Conservation (phyloP, 208 protist genomes). For the Porcisia deanei region DNA sequence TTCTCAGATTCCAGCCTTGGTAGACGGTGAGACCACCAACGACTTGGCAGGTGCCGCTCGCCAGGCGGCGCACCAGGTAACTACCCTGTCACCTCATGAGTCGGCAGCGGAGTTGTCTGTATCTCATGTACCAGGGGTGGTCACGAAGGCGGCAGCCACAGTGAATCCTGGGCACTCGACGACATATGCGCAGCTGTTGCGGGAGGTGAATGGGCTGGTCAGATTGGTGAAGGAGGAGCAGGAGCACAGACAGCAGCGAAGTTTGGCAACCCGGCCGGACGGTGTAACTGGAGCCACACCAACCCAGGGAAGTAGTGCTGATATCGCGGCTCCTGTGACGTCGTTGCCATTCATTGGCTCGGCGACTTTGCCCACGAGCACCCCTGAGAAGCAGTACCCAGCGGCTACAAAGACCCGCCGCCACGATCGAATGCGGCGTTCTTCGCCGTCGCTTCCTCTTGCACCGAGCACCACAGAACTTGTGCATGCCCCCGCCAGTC, state of each 20-base stretch:
- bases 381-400: conserved; percentile 15
- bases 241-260: background rate
- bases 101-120: background rate
- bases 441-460: background rate
- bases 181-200: conserved; percentile 30
- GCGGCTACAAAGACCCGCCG: background rate
- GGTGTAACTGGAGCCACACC: background rate
- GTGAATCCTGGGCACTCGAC: background rate
- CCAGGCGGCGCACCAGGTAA: background rate
- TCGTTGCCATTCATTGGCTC: background rate
- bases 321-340: background rate
- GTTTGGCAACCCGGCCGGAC: background rate
- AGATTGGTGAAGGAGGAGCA: conserved; percentile 8
- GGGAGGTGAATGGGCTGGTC: conserved; percentile 26
- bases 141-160: too few species aligned
- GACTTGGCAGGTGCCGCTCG: background rate
- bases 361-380: background rate
- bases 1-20: background rate
- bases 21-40: background rate
- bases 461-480: conserved; percentile 7
- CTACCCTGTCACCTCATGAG: background rate
- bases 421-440: background rate
- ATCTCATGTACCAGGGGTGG: background rate
- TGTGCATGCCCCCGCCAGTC: background rate
- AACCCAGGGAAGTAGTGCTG: background rate